Percentiles rank a stretch among this genome's conserved stretches.
These are phyloP conservation scores for Fusarium sambucinum DNA, from an alignment of 2,329 filamentous ascomycete species.

Conservation along the genomic window DNA sequence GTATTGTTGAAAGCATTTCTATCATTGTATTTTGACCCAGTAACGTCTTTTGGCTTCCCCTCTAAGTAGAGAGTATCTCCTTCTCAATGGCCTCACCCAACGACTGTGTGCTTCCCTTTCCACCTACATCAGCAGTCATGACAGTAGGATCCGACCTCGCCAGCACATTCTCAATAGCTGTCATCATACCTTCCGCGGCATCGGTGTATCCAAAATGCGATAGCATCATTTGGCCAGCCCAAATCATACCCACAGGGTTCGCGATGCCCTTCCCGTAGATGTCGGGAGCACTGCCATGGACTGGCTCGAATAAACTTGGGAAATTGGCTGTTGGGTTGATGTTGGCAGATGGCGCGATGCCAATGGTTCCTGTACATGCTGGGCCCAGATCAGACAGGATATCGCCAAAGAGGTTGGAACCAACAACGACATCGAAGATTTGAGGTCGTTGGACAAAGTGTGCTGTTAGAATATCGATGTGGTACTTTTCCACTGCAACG, in stretches of 20 bases:
- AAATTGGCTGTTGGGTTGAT: slow-evolving; percentile 69
- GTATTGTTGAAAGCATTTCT: not conserved
- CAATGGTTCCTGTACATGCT: slow-evolving; percentile 76
- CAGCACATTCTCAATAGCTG: slow-evolving; percentile 73
- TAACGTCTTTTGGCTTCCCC: not conserved
- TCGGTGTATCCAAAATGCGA: slow-evolving; percentile 45
- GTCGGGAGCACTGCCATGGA: slow-evolving; percentile 79
- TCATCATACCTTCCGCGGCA: slow-evolving; percentile 65
- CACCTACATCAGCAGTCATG: slow-evolving; percentile 52
- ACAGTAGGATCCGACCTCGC: slow-evolving; percentile 54
- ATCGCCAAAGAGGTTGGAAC: slow-evolving; percentile 73
- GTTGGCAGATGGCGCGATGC: slow-evolving; percentile 78
- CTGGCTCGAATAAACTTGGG: slow-evolving; percentile 71
- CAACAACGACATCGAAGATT: slow-evolving; percentile 72
- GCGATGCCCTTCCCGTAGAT: slow-evolving; percentile 80
- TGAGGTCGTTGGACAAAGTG: slow-evolving; percentile 72
- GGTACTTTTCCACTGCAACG: slow-evolving; percentile 72
- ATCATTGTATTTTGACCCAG: accelerated
- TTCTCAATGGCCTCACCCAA: slow-evolving; percentile 42
- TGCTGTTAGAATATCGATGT: slow-evolving; percentile 75
- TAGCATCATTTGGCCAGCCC: slow-evolving; percentile 75
- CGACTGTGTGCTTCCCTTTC: slow-evolving; percentile 43
- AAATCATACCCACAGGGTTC: slow-evolving; percentile 79
- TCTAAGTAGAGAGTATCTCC: slow-evolving; percentile 18
- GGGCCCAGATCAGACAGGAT: slow-evolving; percentile 79